Base-by-base conservation (phyloP, 345 rosid genomes). In the Orychophragmus violaceus region DNA sequence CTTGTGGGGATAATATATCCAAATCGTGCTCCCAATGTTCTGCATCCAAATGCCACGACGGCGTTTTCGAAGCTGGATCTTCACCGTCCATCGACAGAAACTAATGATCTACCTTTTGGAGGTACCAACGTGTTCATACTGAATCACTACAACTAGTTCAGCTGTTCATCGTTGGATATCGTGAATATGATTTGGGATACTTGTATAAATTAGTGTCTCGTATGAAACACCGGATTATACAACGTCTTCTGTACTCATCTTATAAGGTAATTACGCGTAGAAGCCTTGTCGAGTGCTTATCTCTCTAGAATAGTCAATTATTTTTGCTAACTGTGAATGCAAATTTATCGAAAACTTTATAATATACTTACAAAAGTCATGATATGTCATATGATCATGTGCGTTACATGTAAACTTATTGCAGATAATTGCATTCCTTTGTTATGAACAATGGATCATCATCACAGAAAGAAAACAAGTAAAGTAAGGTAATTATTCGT, bases 11-110 rank as follows among this genome's bases (percentile, higher is more conserved):
- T 30, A 30, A 24, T 14, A 59, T 41, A 63, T 63, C 70, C 59
- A 63, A 71, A 56, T 55, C 64, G 76, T 71, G 76, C 70, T 27
- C 51, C 52, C 33, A 51, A 69, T 67, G 74, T 60, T 50, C 42
- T 60, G 70, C 44, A 58, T 64, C 59, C 10, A 56, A 17, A 14
- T 1, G 41, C 55, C 4, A 52, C 74, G 74, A 62, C 55, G 62
- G 0, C 60, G 68, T 61, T 61, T 21, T 3, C 14, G 2, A 52
- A 16, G 21, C 51, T 59, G 52, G 30, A 70, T 70, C 62, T 4
- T 52, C 35, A 61, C 68, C 68, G 68, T 70, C 62, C 62, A 70
- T 61, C 45, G 2, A 21, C 6, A 21, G n/a, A 59, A 25, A 48
- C 55, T 18, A 48, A 12, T 9, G 44, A 37, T 69, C 6, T 36